Base-by-base conservation (phyloP, 768 basidiomycete species). In the Mrakia frigida region DNA sequence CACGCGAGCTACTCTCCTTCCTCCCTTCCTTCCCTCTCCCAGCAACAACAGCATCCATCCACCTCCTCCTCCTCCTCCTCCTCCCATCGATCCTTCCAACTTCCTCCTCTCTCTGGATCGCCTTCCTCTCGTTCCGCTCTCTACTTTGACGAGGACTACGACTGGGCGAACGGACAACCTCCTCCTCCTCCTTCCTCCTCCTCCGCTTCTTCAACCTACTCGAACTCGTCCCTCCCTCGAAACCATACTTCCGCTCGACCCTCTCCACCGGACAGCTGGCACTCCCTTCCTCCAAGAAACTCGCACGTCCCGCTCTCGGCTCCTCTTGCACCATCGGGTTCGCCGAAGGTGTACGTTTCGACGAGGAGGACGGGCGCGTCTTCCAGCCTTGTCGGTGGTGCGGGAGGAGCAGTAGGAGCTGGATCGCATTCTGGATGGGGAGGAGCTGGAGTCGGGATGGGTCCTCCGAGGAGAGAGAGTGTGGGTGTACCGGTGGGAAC, bases 61-160 rank as follows among this genome's bases (percentile, higher is more conserved):
- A 10, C 43, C 43, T 46, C 61, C 61, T 68, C 14, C 33, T 21
- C 67, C 7, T n/a, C 37, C 6, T 43, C 37, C 14, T 25, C 67
- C 35, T 23, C 23, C 25, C 39, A 68, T 14, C 67, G 37, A 37
- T 41, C 35, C 14, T 37, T 52, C 2, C 70, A 31, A 37, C 31
- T 50, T 35, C 21, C 52, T 56, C 46, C 23, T 1, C 52, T 71
- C 50, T 35, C 70, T 33, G 23, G 3, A 1, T 50, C 53, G 7
- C n/a, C 70, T 13, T 59, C 70, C 13, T 56, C 53, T 18, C 53
- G 35, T 18, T 53, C 52, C 6, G 70, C 70, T 0, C 52, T 52
- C 18, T 72, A 53, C 53, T 72, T 72, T 59, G 70, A 52, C 53
- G 70, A 72, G 25, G 70, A 72, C 70, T 72, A 56, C 37, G 70